Evolutionary conservation across 2,329 filamentous ascomycete genomes (phyloP).

Genomic region (Paraconiothyrium brasiliense): DNA sequence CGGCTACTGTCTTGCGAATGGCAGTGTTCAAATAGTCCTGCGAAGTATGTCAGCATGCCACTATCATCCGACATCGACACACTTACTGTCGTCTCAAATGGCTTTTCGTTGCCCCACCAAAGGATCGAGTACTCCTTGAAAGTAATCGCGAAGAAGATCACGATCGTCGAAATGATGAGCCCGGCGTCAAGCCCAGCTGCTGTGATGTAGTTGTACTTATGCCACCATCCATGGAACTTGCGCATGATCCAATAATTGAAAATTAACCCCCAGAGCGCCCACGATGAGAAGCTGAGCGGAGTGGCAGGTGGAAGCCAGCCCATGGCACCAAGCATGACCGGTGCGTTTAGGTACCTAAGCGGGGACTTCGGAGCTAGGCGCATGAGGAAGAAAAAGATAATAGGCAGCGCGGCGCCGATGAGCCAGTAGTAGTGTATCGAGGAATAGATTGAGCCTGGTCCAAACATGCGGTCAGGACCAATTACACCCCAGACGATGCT

Average conservation of each 20-base stretch:
- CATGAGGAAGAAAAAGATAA: slow-evolving; percentile 70
- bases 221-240: slow-evolving; percentile 76
- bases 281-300: slow-evolving; percentile 75
- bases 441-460: slow-evolving; percentile 68
- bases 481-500: slow-evolving; percentile 72
- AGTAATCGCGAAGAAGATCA: slow-evolving; percentile 75
- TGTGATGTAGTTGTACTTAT: slow-evolving; percentile 80
- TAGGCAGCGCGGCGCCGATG: slow-evolving; percentile 69
- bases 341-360: slow-evolving; percentile 73
- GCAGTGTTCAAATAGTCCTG: slow-evolving; percentile 48
- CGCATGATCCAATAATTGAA: slow-evolving; percentile 76
- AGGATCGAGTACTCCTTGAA: slow-evolving; percentile 66
- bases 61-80: neutral
- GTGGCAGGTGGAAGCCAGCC: slow-evolving; percentile 68
- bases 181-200: slow-evolving; percentile 76
- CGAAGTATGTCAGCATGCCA: slow-evolving; percentile 2
- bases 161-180: slow-evolving; percentile 70
- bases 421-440: slow-evolving; percentile 77
- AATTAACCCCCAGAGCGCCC: slow-evolving; percentile 72
- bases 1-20: slow-evolving; percentile 31
- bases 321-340: slow-evolving; percentile 56
- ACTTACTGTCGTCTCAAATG: slow-evolving; percentile 54
- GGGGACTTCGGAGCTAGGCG: slow-evolving; percentile 68
- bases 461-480: slow-evolving; percentile 75
- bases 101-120: slow-evolving; percentile 70